Evolutionary conservation across 371 early-diverging fungal species (phyloP), one percentile per base, ranked within the genome.

Genomic region (Circinella umbellata): DNA sequence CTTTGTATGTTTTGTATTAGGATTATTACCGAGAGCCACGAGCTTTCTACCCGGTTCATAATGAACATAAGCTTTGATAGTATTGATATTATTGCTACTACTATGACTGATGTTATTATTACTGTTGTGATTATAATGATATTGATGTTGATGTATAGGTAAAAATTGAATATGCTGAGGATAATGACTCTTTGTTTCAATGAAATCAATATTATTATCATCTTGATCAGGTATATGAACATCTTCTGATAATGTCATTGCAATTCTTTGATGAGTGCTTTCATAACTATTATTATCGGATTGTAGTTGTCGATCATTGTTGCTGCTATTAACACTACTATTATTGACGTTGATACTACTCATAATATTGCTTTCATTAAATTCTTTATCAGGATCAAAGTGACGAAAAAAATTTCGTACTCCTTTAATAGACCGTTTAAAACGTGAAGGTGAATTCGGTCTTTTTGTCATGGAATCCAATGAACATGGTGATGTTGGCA

Each of bases 31-130:
- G 34, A 80, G 36, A 8, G 68, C 70, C 17, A 80, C 73, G 34
- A 74, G 73, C 18, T 66, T 61, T 20, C 66, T 64, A 36, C 64
- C 73, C 4, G 81, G 81, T 61, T 80, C 81, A 55, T 78, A 80
- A 46, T 78, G 78, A 5, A 78, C 77, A 72, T 72, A 80, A 3
- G 76, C 81, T 48, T 67, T 42, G 42, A 42, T 42, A 67, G 14
- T 34, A 68, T 39, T 37, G 66, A 57, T 34, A 55, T 0, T 27
- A 2, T 27, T 27, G 2, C 27, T 27, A 27, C 39, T 71, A 67
- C 3, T 47, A 15, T 9, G 9, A 47, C 47, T 57, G 74, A 66
- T 20, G 74, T 18, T n/a, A 68, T 74, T 54, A 8, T 20, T 54
- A 20, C 4, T 54, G n/a, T n/a, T n/a, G 27, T n/a, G 18, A 14